Percentiles rank a stretch among this genome's conserved stretches.
These are phyloP conservation scores for Colletotrichum theobromicola DNA, from an alignment of 2,329 filamentous ascomycete genomes.

Conservation along the genomic window DNA sequence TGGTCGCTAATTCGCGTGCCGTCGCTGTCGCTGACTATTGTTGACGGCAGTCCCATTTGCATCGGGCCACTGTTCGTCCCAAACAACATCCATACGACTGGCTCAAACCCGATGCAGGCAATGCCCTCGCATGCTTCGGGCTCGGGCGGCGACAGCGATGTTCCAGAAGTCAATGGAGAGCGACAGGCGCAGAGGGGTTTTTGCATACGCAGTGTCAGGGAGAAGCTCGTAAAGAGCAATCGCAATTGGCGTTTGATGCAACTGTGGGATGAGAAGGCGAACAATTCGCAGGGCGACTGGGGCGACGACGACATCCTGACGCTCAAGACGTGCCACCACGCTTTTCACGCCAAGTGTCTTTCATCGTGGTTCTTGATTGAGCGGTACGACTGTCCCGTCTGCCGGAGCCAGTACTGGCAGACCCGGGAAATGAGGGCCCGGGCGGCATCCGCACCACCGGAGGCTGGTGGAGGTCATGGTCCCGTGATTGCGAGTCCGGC, in stretches of 20 bases:
- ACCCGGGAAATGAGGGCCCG: constrained; percentile 3
- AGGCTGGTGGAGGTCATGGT: neutral
- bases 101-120: neutral
- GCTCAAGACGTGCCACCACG: constrained; percentile 40
- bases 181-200: neutral
- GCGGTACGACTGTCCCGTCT: constrained; percentile 43
- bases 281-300: neutral
- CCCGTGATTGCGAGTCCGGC: neutral
- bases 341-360: constrained; percentile 44
- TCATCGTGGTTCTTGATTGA: constrained; percentile 42
- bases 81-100: neutral
- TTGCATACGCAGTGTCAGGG: neutral
- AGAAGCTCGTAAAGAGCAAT: neutral
- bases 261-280: neutral
- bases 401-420: constrained; percentile 38
- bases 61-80: constrained; percentile 33
- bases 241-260: neutral
- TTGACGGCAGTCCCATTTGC: constrained; percentile 33
- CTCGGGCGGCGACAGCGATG: neutral
- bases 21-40: neutral
- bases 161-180: neutral
- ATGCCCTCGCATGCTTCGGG: neutral
- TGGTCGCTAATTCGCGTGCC: neutral
- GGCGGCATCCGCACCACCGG: neutral
- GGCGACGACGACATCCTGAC: constrained; percentile 38